Evolutionary conservation across 1,284 basidiomycete species (phyloP).

Genomic region (Pisolithus thermaeus): DNA sequence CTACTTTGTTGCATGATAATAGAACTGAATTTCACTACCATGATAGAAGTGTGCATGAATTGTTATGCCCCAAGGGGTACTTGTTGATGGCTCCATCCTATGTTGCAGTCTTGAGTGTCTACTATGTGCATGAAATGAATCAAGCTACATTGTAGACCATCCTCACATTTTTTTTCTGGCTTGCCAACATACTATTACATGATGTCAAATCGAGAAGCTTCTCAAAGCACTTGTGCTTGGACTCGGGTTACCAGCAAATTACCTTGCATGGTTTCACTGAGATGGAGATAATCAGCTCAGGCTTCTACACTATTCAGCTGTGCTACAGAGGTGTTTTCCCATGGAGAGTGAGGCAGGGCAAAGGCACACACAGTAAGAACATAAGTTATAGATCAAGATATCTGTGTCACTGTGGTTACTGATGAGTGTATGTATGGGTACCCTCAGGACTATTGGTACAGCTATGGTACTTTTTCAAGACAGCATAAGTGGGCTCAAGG

Average conservation of each 20-base stretch:
- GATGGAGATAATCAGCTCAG: slow-evolving; percentile 32
- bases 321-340: slow-evolving; percentile 16
- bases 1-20: too few species aligned
- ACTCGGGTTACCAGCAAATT: slow-evolving; percentile 12
- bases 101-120: too few species aligned
- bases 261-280: slow-evolving; percentile 21
- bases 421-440: neutral
- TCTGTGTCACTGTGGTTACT: neutral
- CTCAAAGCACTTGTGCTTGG: slow-evolving; percentile 30
- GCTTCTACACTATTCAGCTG: slow-evolving; percentile 31
- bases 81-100: too few species aligned
- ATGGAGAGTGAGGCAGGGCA: slow-evolving; percentile 27
- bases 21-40: too few species aligned
- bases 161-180: too few species aligned
- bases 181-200: too few species aligned
- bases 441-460: slow-evolving; percentile 28
- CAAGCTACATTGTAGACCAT: too few species aligned
- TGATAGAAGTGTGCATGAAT: too few species aligned
- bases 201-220: slow-evolving; percentile 15
- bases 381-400: neutral
- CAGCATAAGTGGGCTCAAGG: slow-evolving; percentile 32
- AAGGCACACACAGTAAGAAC: slow-evolving; percentile 26
- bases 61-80: too few species aligned
- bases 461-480: slow-evolving; percentile 37
- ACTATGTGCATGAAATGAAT: too few species aligned